Base-by-base conservation (phyloP, 768 basidiomycete genomes). In the Tricholoma saponaceum region DNA sequence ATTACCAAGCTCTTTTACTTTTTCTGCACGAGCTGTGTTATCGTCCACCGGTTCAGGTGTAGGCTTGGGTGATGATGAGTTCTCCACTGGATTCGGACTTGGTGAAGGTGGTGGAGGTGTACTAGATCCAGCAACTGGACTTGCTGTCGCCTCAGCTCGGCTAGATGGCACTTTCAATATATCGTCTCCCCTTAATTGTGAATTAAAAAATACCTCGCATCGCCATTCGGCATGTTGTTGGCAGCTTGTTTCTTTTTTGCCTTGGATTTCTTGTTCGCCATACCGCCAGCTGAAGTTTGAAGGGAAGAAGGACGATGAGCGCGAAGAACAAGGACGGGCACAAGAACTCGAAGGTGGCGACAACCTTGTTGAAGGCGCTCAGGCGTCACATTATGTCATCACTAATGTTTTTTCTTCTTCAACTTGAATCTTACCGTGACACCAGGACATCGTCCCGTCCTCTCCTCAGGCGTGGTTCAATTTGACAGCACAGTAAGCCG, bases 1-100 rank as follows among this genome's bases (percentile, higher is more conserved):
- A 70, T 94, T 94, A 13, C 92, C 92, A 54, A 82, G 73, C 65
- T 90, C 90, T 69, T 93, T 90, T 30, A 80, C 65, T 59, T 81
- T 78, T 64, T 89, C 85, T 7, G 87, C 86, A 18, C 74, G 75
- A 47, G 75, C 74, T 3, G 68, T 60, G 22, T 74, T 70, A 23
- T 83, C 83, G 23, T 74, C 74, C 22, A 70, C 67, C 7, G 64
- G 57, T 55, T 60, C 66, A 49, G 66, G 67, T 22, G 69, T 63
- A n/a, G 67, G 55, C 7, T 67, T 62, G 4, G 66, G 56, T 20
- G 67, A 56, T 10, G 58, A 54, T 41, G 14, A 22, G 25, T 23
- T 25, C 2, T 47, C 49, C 23, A 50, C n/a, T 5, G 33, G 46
- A 13, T 35, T 47, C 20, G 51, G 57, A 30, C 56, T 64, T 20